Evolutionary conservation across 306 rosid species (phyloP).

Genomic region (Dryas alaskensis): DNA sequence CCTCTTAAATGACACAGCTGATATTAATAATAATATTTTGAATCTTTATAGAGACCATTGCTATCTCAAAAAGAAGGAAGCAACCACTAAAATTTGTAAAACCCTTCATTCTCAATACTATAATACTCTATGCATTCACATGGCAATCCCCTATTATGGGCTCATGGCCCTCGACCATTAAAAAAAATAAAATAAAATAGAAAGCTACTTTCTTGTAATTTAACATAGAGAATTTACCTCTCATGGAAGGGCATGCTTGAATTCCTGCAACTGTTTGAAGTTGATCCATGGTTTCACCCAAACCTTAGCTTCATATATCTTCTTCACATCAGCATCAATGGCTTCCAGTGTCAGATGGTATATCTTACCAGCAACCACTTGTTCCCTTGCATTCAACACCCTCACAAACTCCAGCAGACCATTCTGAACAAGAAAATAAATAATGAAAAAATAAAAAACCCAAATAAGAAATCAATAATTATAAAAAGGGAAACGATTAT

Average conservation of each 20-base stretch:
- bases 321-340: conserved; percentile 44
- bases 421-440: conserved; percentile 33
- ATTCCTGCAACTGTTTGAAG: conserved; percentile 52
- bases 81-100: too few species aligned
- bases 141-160: too few species aligned
- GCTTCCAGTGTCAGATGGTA: conserved; percentile 51
- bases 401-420: conserved; percentile 42
- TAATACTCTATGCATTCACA: too few species aligned
- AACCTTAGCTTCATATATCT: conserved; percentile 48
- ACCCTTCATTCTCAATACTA: too few species aligned
- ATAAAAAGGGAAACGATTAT: background rate
- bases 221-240: conserved; percentile 29
- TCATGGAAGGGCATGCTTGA: conserved; percentile 33
- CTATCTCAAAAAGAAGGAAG: too few species aligned
- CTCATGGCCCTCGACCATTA: too few species aligned
- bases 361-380: conserved; percentile 51
- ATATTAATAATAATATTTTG: too few species aligned
- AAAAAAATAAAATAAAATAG: too few species aligned
- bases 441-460: too few species aligned
- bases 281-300: conserved; percentile 68
- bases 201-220: too few species aligned
- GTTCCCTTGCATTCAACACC: conserved; percentile 49
- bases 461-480: background rate
- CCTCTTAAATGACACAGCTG: too few species aligned
- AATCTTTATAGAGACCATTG: too few species aligned